Conservation (phyloP, 352 stramenopile species). For the Blastocystis sp. region DNA sequence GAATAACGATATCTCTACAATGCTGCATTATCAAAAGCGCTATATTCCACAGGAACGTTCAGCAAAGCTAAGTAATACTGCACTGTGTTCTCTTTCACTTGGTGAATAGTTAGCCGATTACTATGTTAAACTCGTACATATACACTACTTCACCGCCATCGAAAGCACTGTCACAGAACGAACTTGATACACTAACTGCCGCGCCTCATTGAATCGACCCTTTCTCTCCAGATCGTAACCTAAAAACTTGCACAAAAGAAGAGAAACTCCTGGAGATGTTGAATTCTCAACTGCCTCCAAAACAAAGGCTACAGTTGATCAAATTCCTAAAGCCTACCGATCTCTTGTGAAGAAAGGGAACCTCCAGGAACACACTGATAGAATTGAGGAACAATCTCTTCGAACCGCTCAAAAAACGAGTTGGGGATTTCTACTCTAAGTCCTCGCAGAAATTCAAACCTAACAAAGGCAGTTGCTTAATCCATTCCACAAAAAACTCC, state of each 20-base stretch:
- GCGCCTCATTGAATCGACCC: neutral
- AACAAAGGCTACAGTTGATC: neutral
- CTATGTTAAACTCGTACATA: neutral
- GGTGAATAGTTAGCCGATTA: neutral
- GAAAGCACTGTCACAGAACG: neutral
- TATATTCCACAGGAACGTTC: slow-evolving; percentile 52
- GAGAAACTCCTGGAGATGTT: neutral
- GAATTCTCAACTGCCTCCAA: neutral
- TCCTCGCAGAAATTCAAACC: neutral
- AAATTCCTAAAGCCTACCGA: neutral
- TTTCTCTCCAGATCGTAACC: neutral
- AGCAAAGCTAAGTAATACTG: slow-evolving; percentile 43
- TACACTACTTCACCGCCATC: slow-evolving; percentile 7
- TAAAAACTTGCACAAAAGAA: neutral
- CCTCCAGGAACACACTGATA: neutral
- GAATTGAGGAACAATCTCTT: neutral
- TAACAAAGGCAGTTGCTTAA: neutral
- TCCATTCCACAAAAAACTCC: neutral
- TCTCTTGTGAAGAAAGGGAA: neutral
- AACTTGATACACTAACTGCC: neutral
- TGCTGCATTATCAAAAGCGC: neutral
- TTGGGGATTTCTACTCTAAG: neutral
- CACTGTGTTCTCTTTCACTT: slow-evolving; percentile 35
- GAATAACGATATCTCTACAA: neutral
- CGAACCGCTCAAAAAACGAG: neutral